Evolutionary conservation across 2,329 filamentous ascomycete species (phyloP).

Genomic region (Colletotrichum australisinense): DNA sequence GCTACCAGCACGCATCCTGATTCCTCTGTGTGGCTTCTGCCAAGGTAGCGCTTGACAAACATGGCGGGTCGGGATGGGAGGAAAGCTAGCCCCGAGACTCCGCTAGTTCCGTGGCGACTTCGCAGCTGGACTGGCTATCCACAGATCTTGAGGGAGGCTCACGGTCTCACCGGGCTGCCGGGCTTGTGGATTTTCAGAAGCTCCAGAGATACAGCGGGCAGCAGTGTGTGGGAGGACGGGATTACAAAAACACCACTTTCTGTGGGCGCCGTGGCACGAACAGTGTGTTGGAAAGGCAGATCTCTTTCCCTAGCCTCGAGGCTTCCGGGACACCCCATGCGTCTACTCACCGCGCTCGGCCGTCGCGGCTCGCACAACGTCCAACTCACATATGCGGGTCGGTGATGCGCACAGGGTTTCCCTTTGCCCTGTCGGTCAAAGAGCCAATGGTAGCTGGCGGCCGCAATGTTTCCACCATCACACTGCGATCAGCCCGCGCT

Average conservation of each 20-base stretch:
- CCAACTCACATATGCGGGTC: slow-evolving; percentile 32
- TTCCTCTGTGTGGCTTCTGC: no score
- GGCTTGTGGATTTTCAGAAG: background rate
- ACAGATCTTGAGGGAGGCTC: background rate
- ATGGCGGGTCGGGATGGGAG: background rate
- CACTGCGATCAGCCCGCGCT: slow-evolving; percentile 13
- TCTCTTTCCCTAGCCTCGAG: background rate
- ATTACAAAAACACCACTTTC: background rate
- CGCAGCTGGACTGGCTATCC: background rate
- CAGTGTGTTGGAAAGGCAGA: background rate
- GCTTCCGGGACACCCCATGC: background rate
- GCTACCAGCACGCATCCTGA: background rate
- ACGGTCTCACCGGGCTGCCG: slow-evolving; percentile 1
- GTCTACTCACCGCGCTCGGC: slow-evolving; percentile 22
- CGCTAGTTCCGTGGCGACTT: slow-evolving; percentile 18
- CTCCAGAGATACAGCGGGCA: background rate
- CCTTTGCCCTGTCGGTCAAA: slow-evolving; percentile 8
- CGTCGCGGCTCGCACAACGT: slow-evolving; percentile 28
- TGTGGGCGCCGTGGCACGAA: background rate
- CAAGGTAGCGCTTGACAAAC: background rate
- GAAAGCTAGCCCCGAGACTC: slow-evolving; percentile 13
- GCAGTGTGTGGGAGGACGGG: background rate
- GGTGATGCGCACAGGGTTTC: slow-evolving; percentile 35
- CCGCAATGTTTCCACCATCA: background rate
- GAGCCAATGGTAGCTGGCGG: slow-evolving; percentile 21